Evolutionary conservation across 768 basidiomycete species (phyloP).

Genomic region (Leccinum broughii): DNA sequence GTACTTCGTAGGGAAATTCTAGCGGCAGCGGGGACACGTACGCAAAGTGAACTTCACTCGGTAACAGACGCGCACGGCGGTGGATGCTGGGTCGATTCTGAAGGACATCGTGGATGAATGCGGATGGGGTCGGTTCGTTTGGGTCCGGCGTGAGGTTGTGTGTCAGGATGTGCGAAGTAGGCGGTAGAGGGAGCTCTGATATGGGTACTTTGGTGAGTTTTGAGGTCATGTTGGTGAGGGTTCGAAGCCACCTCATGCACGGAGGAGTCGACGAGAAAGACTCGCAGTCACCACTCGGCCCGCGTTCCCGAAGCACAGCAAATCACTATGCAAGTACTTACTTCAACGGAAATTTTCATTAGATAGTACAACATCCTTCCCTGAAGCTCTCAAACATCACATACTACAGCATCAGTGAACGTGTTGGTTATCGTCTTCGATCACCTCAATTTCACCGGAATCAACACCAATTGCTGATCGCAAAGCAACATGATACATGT

Average conservation of each 20-base stretch:
- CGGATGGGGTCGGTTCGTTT: slow-evolving; percentile 48
- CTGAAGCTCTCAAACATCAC: no score
- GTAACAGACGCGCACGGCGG: slow-evolving; percentile 64
- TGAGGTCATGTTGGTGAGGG: no score
- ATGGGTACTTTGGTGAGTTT: no score
- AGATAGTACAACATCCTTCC: neutral
- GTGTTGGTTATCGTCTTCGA: neutral
- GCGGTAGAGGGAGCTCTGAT: no score
- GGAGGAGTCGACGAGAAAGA: no score
- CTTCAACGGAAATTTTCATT: no score
- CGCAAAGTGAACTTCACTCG: slow-evolving; percentile 66
- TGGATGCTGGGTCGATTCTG: slow-evolving; percentile 59
- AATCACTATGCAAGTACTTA: no score
- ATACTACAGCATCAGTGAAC: neutral
- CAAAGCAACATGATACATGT: neutral
- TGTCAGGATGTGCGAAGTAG: no score
- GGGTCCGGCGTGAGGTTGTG: slow-evolving; percentile 59
- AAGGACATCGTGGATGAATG: slow-evolving; percentile 53
- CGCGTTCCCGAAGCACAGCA: no score
- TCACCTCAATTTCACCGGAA: neutral
- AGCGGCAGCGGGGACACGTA: slow-evolving; percentile 81
- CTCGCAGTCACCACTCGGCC: no score
- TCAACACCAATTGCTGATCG: neutral
- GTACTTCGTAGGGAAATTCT: slow-evolving; percentile 80
- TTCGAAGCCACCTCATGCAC: no score